Evolutionary conservation across 495 filamentous ascomycete genomes (phyloP), one percentile per base, ranked within the genome.

Genomic region (Xylaria curta): DNA sequence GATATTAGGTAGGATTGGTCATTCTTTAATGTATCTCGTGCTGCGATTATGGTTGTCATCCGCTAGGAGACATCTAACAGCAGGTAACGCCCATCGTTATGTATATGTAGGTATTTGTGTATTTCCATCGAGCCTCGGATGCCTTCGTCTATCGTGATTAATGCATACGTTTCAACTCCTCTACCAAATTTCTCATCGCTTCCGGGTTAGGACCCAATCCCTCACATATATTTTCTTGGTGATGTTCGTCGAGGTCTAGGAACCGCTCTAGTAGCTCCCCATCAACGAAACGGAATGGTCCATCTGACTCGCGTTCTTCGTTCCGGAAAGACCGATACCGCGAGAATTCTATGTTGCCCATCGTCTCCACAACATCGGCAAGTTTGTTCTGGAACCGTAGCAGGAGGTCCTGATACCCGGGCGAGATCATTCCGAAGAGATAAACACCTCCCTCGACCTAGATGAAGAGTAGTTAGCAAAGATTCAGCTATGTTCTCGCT

Each of bases 391-490:
- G 96, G 36, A 99, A 89, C 3, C 88, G 87, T 81, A 98, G 93
- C 13, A 99, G 87, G 66, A 97, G 85, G 72, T 97, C 90, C 73
- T 92, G 91, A 54, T 91, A 86, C 0, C 85, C 78, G 0, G 89
- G 84, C 12, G 89, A 84, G 70, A 99, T 94, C 7, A 90, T 81
- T 0, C 90, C 93, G 79, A 96, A 94, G 76, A 98, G 89, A 80
- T 97, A 97, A 71, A 99, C 91, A 12, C 92, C 91, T 46, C 96
- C 96, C 78, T 98, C 96, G 31, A 94, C 90, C 93, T 97, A 69
- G 56, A 38, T 44, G 21, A 26, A 47, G 46, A 49, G 5, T 19
- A 58, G 68, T 85, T 78, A 60, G 6, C 21, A 58, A 72, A 19
- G 5, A 47, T 53, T 53, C 3, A 65, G 51, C 7, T 56, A 72